Conservation (phyloP, 306 rosid species). For the Acacia crassicarpa region DNA sequence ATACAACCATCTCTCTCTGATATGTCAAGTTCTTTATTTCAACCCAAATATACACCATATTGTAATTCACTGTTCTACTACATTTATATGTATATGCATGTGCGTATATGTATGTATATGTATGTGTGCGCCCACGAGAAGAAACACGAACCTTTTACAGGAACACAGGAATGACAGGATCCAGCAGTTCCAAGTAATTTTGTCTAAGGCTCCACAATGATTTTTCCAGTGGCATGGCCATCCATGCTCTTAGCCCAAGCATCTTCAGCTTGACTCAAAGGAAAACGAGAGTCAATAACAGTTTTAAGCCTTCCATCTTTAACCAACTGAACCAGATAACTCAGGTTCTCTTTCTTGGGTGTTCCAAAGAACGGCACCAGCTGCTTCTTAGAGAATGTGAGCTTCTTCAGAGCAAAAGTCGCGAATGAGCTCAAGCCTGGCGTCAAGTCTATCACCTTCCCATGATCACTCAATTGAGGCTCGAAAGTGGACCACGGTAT, state of each 20-base stretch:
- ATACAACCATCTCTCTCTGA: neutral
- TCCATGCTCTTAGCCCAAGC: slow-evolving; percentile 79
- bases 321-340: slow-evolving; percentile 41
- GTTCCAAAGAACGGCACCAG: slow-evolving; percentile 37
- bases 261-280: slow-evolving; percentile 66
- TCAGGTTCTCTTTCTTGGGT: slow-evolving; percentile 49
- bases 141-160: neutral
- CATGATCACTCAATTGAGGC: slow-evolving; percentile 48
- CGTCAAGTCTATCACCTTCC: slow-evolving; percentile 57
- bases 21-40: neutral
- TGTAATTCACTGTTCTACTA: no score
- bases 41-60: neutral
- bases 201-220: slow-evolving; percentile 55
- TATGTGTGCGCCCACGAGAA: no score
- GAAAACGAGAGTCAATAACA: slow-evolving; percentile 49
- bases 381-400: slow-evolving; percentile 66
- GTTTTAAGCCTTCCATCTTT: slow-evolving; percentile 64
- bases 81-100: neutral
- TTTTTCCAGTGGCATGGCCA: slow-evolving; percentile 69
- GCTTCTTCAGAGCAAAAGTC: slow-evolving; percentile 42
- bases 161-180: neutral
- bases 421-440: slow-evolving; percentile 26
- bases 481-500: slow-evolving; percentile 68
- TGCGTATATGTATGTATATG: no score
- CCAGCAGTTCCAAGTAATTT: neutral